Conservation (phyloP, 1,284 basidiomycete species). For the Ganoderma lingzhi region DNA sequence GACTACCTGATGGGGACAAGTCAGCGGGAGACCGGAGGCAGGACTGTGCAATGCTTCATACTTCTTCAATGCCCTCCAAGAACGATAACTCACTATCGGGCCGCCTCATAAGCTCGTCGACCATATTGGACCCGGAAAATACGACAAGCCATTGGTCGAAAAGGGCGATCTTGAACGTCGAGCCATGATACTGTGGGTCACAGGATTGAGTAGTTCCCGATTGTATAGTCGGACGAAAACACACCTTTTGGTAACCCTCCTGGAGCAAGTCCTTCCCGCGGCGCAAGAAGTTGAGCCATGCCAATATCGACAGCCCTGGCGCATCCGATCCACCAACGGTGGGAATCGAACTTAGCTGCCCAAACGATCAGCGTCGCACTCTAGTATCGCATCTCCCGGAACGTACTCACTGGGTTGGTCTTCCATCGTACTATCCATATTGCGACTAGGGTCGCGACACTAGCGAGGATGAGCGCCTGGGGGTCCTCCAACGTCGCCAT, state of each 20-base stretch:
- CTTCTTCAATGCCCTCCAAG: constrained; percentile 38
- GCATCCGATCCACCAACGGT: constrained; percentile 39
- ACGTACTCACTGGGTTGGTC: constrained; percentile 9
- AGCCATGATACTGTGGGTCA: constrained; percentile 21
- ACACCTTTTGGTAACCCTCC: constrained; percentile 48
- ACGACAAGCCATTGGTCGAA: constrained; percentile 43
- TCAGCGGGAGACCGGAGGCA: not conserved
- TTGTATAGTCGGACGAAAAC: not conserved
- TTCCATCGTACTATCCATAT: constrained; percentile 11
- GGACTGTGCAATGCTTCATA: constrained; percentile 23
- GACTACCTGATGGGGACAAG: not conserved
- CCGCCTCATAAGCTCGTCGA: constrained; percentile 41
- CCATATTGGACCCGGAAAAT: constrained; percentile 32
- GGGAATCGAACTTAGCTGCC: constrained; percentile 36
- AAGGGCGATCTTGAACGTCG: constrained; percentile 45
- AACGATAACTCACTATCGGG: constrained; percentile 43
- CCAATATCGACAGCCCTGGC: constrained; percentile 46
- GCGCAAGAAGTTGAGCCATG: constrained; percentile 39
- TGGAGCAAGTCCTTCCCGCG: constrained; percentile 45
- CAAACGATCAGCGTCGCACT: not conserved
- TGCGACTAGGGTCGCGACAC: not conserved
- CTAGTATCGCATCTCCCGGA: not conserved
- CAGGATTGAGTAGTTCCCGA: not conserved
- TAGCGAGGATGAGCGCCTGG: not conserved
- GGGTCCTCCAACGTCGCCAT: constrained; percentile 8